Evolutionary conservation across 345 rosid genomes (phyloP), one percentile per base, ranked within the genome.

Genomic region (Fremontodendron californicum): DNA sequence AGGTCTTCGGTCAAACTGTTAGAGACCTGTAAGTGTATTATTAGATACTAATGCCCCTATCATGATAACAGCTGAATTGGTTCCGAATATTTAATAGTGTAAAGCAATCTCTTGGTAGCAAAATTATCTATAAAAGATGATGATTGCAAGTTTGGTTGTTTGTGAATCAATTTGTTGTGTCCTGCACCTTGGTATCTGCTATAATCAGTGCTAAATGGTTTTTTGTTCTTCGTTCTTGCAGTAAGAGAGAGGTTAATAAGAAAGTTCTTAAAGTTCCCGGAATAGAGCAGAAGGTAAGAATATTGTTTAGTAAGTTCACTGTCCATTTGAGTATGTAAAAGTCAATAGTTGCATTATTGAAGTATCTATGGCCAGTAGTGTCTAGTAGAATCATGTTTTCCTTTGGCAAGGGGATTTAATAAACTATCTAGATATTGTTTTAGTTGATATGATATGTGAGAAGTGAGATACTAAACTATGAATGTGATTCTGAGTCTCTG

Each of bases 251-350:
- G 79, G 98, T 94, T 74, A 94, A 93, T 69, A 94, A 94, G 89
- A 94, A 94, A 84, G 97, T 94, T 82, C 97, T 87, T 51, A 93
- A 94, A 86, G 98, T 89, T 83, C 94, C 98, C 37, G 95, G 98
- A 58, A 86, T 93, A 80, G 97, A 94, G 77, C 95, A 88, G 75
- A 94, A 93, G 98, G 97, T 94, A 77, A 78, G 66, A 25, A 33
- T 65, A 43, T 29, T 21, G 40, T 66, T 42, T 65, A 33, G 61
- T 31, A 31, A 39, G 60, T 49, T 54, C 31, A 46, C 54, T 45
- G 21, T n/a, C 8, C 11, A 37, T 57, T 13, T 73, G 48, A 23
- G 12, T 57, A 13, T 0, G n/a, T 21, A 23, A 13, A 43, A 43
- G 35, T 68, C 12, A 5, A 12, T 37, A 18, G 5, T 37, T 35